Percentiles rank a stretch among this genome's conserved stretches.
These are phyloP conservation scores for Globisporangium sylvaticum DNA, from an alignment of 352 stramenopile genomes.

Conservation along the genomic window DNA sequence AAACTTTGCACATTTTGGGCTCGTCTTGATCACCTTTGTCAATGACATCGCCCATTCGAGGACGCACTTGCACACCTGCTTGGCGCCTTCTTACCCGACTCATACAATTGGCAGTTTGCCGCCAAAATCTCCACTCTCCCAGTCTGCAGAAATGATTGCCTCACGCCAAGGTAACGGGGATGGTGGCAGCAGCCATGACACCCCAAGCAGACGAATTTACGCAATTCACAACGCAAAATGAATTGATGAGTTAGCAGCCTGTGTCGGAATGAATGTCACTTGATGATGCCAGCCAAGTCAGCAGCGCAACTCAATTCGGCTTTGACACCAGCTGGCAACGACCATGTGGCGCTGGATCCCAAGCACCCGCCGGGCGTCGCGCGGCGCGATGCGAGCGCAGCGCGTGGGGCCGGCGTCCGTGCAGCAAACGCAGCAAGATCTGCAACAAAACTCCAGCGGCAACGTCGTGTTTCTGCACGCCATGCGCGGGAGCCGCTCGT, in stretches of 20 bases:
- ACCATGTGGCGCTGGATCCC: constrained; percentile 12
- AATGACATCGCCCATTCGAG: too few relatives aligned
- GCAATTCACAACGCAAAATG: constrained; percentile 7
- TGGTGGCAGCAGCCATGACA: constrained; percentile 2
- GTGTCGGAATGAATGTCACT: background rate
- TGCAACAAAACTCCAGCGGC: too few relatives aligned
- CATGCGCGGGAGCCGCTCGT: background rate
- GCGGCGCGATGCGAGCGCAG: constrained; percentile 1
- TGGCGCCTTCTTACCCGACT: too few relatives aligned
- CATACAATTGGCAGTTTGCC: too few relatives aligned
- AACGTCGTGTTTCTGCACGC: background rate
- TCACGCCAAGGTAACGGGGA: background rate
- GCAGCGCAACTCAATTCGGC: background rate
- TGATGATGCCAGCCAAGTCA: constrained; percentile 7
- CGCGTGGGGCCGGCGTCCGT: background rate
- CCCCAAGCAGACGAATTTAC: constrained; percentile 2
- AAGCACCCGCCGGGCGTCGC: constrained; percentile 1
- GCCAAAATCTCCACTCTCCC: too few relatives aligned
- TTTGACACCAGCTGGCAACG: background rate
- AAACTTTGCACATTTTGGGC: too few relatives aligned
- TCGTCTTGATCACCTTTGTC: too few relatives aligned
- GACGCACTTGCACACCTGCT: too few relatives aligned
- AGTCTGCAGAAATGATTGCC: too few relatives aligned
- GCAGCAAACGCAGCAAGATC: constrained; percentile 1
- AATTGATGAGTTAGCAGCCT: constrained; percentile 5